Evolutionary conservation across 768 basidiomycete genomes (phyloP).

Genomic region (Fomitopsis serialis): DNA sequence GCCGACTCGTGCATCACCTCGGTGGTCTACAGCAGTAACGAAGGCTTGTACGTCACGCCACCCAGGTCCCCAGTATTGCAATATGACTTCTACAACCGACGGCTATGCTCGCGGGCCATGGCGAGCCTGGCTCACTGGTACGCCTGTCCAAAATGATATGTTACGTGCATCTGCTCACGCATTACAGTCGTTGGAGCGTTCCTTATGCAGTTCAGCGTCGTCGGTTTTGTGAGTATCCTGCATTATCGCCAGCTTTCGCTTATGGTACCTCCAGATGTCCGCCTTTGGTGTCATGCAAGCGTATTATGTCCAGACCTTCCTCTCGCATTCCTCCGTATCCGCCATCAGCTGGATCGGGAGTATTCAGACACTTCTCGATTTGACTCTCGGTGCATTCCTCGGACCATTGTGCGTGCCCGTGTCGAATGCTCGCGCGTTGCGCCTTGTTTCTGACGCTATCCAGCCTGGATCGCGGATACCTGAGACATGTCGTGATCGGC

Average conservation of each 20-base stretch:
- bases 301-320: not conserved
- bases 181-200: not conserved
- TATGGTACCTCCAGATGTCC: not conserved
- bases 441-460: too few relatives aligned
- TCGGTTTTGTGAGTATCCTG: not conserved
- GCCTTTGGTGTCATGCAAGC: constrained; percentile 3
- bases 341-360: constrained; percentile 21
- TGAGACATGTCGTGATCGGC: not conserved
- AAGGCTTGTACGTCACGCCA: too few relatives aligned
- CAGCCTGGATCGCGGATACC: not conserved
- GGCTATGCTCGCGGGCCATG: too few relatives aligned
- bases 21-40: too few relatives aligned
- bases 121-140: too few relatives aligned
- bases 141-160: too few relatives aligned
- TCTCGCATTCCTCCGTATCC: not conserved
- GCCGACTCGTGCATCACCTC: too few relatives aligned
- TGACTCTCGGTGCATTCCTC: constrained; percentile 13
- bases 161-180: too few relatives aligned
- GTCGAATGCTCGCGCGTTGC: not conserved
- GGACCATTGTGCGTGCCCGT: constrained; percentile 26
- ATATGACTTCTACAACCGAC: too few relatives aligned
- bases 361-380: constrained; percentile 19
- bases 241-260: not conserved
- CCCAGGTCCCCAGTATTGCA: too few relatives aligned
- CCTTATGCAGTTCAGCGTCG: not conserved